Evolutionary conservation across 202 grass and related monocot species (phyloP), one percentile per base, ranked within the genome.

Genomic region (Hordeum pubiflorum): DNA sequence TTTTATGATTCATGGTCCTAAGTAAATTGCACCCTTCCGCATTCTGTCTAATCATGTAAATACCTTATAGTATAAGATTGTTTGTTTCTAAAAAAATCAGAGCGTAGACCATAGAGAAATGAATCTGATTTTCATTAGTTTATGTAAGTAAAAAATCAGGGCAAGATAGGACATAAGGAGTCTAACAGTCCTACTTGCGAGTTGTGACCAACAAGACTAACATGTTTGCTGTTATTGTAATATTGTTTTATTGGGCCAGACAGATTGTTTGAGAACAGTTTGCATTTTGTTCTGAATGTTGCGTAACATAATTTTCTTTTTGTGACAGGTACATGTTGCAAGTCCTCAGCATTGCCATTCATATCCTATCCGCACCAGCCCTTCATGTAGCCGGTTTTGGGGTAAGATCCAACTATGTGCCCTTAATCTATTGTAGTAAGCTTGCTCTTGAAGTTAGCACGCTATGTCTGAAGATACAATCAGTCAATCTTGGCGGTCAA

Each of bases 321-420:
- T 84, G 14, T 84, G 71, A 69, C 82, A 99, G 96, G 85, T 93
- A 96, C 78, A 85, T 99, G 70, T 34, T 99, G 26, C 92, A 93
- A 73, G 76, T 96, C 29, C 60, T 96, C 80, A 99, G 91, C 82
- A 86, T 99, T 64, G 81, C 84, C 83, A 82, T 99, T 56, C 89
- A 87, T 86, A 89, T 81, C 78, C 85, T 99, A 80, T 84, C 87
- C 7, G 96, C 92, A 48, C 96, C 96, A 65, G 75, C 81, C 63
- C 96, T 99, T 86, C 90, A 99, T 83, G 83, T 91, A 90, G 88
- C 92, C 21, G 96, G 96, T 77, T 99, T 99, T 86, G 91, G 91
- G 87, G 96, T 99, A 88, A 91, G 90, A 80, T 84, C 52, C 56
- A 79, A 63, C 63, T 69, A 41, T 48, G 40, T 63, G 67, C 18